Evolutionary conservation across 2,329 filamentous ascomycete species (phyloP), one percentile per base, ranked within the genome.

Genomic region (Colletotrichum sp.): DNA sequence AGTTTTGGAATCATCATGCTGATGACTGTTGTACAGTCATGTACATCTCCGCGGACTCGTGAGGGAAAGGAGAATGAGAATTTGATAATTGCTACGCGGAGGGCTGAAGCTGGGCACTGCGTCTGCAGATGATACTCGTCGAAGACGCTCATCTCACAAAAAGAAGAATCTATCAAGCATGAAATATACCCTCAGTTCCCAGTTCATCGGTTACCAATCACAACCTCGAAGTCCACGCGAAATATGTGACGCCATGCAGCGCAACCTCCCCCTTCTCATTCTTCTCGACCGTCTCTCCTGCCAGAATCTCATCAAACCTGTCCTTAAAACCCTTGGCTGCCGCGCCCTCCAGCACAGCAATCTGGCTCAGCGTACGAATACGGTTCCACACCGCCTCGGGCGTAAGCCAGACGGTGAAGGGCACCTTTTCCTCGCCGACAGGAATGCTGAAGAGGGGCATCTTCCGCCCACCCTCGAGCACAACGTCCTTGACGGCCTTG

Each of bases 41-140:
- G 92, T 94, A 94, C 80, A 94, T 94, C 78, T 93, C 92, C 30
- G 92, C 92, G 76, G 92, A 93, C 80, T 90, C 85, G 85, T 86
- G n/a, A 66, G 70, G 64, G 12, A n/a, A 48, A 26, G 36, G 28
- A 24, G 30, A 39, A 68, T 57, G 28, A 75, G 59, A 32, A n/a
- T 61, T 32, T 14, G 18, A 14, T 21, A 6, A 64, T 6, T 4
- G 32, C 16, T 18, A 30, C 10, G 67, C 24, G 39, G 39, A 7
- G 18, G 18, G n/a, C 26, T 59, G 36, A 65, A 39, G 32, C 30
- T 21, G 52, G 66, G n/a, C 66, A 64, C 24, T 34, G 59, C 66
- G 52, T 57, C 52, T 59, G n/a, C 39, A 36, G 52, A 57, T 55
- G 48, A 43, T 24, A 59, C 32, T 52, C 12, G 43, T 68, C 32